phyloP scores from a whole-genome alignment of 768 basidiomycete genomes.

The Piloderma croceum region DNA sequence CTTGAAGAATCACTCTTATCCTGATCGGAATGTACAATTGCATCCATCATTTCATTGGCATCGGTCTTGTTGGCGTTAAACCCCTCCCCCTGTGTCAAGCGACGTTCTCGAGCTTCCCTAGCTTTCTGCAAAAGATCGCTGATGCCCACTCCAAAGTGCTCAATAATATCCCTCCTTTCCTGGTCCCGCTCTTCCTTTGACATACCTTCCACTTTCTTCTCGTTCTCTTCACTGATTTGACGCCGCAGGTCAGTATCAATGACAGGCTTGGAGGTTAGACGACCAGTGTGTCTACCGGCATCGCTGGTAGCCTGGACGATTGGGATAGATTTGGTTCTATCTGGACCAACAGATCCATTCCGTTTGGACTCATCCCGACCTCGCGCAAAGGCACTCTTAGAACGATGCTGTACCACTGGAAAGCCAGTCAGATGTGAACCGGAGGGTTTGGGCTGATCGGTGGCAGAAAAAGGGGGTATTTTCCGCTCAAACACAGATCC shows the following conservation, averaged over 20 bases:
- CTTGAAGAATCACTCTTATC: too few species aligned
- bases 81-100: too few species aligned
- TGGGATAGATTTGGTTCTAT: slow-evolving; percentile 12
- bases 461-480: slow-evolving; percentile 16
- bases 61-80: too few species aligned
- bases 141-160: slow-evolving; percentile 66
- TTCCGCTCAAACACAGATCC: slow-evolving; percentile 46
- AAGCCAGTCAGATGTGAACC: slow-evolving; percentile 44
- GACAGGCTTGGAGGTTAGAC: not conserved
- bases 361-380: slow-evolving; percentile 33
- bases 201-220: slow-evolving; percentile 59
- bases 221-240: slow-evolving; percentile 65
- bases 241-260: slow-evolving; percentile 28
- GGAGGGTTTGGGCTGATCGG: slow-evolving; percentile 19
- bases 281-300: not conserved
- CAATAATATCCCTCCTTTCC: slow-evolving; percentile 60
- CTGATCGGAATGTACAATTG: too few species aligned
- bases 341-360: slow-evolving; percentile 15
- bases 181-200: slow-evolving; percentile 60
- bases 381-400: slow-evolving; percentile 54
- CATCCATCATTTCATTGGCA: too few species aligned
- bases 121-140: slow-evolving; percentile 55
- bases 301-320: slow-evolving; percentile 23
- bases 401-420: slow-evolving; percentile 59
- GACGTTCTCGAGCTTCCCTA: slow-evolving; percentile 42